A percentile compares a stretch with the other conserved stretches of the same genome.
Conservation (phyloP, 495 filamentous ascomycete genomes). For the Parachaetomium inaequale region DNA sequence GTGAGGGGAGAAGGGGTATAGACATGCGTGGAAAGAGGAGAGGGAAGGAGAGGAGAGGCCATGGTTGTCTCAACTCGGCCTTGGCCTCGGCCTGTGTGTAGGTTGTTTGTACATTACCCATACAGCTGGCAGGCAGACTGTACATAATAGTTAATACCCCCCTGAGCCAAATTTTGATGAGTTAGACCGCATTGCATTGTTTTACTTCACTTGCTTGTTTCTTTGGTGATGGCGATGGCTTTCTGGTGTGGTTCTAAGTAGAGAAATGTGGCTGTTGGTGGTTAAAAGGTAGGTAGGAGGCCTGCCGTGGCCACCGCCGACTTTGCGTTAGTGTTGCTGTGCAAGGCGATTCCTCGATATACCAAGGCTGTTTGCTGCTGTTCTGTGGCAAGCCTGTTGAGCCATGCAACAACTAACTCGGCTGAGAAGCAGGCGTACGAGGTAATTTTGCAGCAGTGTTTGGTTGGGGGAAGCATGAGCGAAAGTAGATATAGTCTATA, state of each 20-base stretch:
- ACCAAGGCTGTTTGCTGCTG: too few species aligned
- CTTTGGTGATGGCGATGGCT: background rate
- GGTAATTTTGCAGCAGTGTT: too few species aligned
- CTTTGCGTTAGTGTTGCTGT: too few species aligned
- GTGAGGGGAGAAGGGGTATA: too few species aligned
- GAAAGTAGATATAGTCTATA: too few species aligned
- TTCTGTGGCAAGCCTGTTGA: too few species aligned
- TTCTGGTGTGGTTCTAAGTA: background rate
- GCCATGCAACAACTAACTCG: too few species aligned
- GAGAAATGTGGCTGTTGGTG: background rate
- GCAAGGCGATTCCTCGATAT: too few species aligned
- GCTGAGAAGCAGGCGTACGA: too few species aligned
- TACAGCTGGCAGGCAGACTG: conserved; percentile 1
- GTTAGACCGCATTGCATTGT: conserved; percentile 3
- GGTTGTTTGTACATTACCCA: background rate
- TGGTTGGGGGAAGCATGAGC: too few species aligned
- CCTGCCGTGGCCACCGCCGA: too few species aligned
- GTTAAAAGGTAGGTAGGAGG: too few species aligned
- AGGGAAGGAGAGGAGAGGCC: background rate
- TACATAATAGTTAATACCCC: conserved; percentile 26
- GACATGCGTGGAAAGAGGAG: background rate
- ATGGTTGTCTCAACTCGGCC: background rate
- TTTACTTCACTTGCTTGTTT: background rate
- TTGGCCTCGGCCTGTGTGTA: background rate
- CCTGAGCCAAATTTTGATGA: background rate